Base-by-base conservation (phyloP, 2,329 filamentous ascomycete genomes). In the Epichloe brachyelytri region DNA sequence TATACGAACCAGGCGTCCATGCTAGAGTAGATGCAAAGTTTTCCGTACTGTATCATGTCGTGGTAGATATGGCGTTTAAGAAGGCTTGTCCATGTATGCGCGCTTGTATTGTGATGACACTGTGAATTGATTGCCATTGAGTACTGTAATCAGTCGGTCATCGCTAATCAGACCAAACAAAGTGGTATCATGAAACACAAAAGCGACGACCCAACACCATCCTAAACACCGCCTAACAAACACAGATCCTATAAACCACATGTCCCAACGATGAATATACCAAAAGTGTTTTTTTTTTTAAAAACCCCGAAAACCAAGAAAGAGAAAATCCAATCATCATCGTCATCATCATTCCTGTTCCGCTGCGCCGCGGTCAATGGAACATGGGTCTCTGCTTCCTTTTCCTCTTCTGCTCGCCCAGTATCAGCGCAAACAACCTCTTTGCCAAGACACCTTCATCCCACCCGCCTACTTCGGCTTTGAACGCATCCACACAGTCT, bases 1-100 rank as follows among this genome's bases (percentile, higher is more conserved):
- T 98, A 97, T 77, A 90, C 88, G 56, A 97, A 96, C 76, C 91
- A 98, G 74, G 93, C 93, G 48, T 95, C 88, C 54, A 75, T 94
- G 77, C 76, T 98, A 60, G 93, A 98, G 78, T 98, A 82, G 37
- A n/a, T 10, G 33, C 30, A 30, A 12, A 10, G 7, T 40, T 33
- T 46, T 55, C 58, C 22, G 50, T 56, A 30, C 57, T 62, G 59
- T 62, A 62, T 57, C 60, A 59, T 62, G 57, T 59, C 56, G 58
- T 51, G 57, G 59, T 64, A 66, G 60, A 30, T 4, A 53, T 51
- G 58, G 59, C 56, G 60, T 62, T 57, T 48, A 57, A 30, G 30
- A 63, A 59, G 56, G 54, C 58, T 57, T 54, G 54, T 53, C 59
- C 58, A 5, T 43, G 26, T 4, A 30, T 30, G 30, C 30, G 30